Conservation (phyloP, 129 eudicot species). For the Gnaphalium uliginosum region DNA sequence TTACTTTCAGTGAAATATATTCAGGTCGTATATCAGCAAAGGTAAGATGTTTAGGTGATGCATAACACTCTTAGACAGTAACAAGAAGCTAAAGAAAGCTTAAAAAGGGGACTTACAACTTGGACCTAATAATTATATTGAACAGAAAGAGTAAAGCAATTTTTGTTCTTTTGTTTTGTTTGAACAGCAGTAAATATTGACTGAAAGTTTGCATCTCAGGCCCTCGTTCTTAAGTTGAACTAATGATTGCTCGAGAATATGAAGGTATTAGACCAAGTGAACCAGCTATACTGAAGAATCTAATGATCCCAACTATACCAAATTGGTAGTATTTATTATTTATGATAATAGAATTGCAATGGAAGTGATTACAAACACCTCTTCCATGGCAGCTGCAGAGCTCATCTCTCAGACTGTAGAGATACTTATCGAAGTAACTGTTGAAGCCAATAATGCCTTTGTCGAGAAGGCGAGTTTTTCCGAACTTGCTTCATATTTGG, state of each 20-base stretch:
- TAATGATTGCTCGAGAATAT: conserved; percentile 8
- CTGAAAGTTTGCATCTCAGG: conserved; percentile 26
- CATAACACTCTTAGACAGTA: no score
- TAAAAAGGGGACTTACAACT: background rate
- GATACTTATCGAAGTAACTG: conserved; percentile 36
- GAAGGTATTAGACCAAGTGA: conserved; percentile 13
- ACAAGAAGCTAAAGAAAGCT: background rate
- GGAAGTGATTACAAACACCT: conserved; percentile 38
- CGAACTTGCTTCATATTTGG: conserved; percentile 46
- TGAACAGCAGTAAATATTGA: background rate
- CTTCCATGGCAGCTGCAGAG: conserved; percentile 40
- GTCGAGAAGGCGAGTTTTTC: conserved; percentile 47
- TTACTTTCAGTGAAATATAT: no score
- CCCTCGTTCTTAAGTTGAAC: background rate
- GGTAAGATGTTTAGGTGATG: no score
- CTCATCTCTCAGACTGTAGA: conserved; percentile 43
- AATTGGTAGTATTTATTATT: conserved; percentile 22
- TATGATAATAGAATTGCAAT: conserved; percentile 22
- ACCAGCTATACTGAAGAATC: conserved; percentile 12
- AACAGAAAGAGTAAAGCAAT: no score
- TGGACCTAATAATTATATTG: background rate
- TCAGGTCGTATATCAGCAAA: background rate
- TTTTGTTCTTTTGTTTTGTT: no score
- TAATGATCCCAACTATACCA: conserved; percentile 11
- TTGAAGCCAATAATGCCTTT: conserved; percentile 38